Base-by-base conservation (phyloP, 2,329 filamentous ascomycete species). In the Arthrobotrys sphaeroides region DNA sequence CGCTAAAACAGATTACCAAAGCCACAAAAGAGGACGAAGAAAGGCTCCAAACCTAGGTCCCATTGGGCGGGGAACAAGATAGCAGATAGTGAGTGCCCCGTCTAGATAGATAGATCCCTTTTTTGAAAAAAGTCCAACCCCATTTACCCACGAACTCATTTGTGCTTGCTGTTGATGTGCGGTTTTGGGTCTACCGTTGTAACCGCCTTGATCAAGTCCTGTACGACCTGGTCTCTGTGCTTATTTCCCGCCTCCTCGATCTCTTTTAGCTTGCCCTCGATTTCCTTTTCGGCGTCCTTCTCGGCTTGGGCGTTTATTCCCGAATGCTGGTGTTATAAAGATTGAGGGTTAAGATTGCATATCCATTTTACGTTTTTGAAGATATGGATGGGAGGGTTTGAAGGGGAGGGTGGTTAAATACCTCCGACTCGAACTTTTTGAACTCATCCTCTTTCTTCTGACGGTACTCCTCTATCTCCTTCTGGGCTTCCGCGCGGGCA, bases 381-480 rank as follows among this genome's bases (percentile, higher is more conserved):
- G 53, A 13, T 40, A 5, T 26, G 45, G 79, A 16, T 20, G 9
- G 18, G 28, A 20, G 5, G 13, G 81, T n/a, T n/a, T n/a, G n/a
- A 9, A 33, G 12, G 31, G 31, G 12, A 12, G 43, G 12, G 45
- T 7, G n/a, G 5, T 33, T 51, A 16, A n/a, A 53, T 81, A 90
- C 89, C 87, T 92, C 87, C 78, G 92, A 87, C 86, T 98, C 93
- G 81, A 96, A 98, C 82, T 91, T 90, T 87, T 95, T 94, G 86
- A 93, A 98, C 84, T 98, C 94, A 36, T 91, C 88, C 81, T 99
- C 95, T 86, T 97, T 99, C 80, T 90, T 85, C 81, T 90, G 88
- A 83, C 90, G 89, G 86, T 99, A 98, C 68, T 93, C 91, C 79
- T 97, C 92, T 81, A 99, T 97, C 84, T 99, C 94, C 85, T 96